These are phyloP conservation scores for Talaromyces sp. DNA, from an alignment of 2,329 filamentous ascomycete species.

Conservation along the genomic window DNA sequence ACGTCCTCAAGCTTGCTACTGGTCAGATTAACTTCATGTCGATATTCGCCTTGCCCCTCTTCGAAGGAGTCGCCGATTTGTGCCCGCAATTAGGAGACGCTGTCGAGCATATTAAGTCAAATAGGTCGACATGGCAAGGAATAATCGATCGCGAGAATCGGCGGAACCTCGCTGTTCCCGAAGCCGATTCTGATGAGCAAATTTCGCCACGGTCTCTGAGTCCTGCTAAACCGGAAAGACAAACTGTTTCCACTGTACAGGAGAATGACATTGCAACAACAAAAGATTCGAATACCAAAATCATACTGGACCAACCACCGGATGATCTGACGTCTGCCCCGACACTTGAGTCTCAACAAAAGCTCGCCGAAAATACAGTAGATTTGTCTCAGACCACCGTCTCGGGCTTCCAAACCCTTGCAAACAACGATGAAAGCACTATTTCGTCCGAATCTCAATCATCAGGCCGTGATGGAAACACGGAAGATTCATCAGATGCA, in stretches of 20 bases:
- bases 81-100: constrained; percentile 80
- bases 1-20: constrained; percentile 73
- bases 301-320: constrained; percentile 7
- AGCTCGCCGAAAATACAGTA: constrained; percentile 3
- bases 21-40: constrained; percentile 96
- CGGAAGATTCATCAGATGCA: constrained; percentile 5
- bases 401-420: constrained; percentile 2
- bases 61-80: constrained; percentile 79
- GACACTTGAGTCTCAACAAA: background rate
- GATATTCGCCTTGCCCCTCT: constrained; percentile 86
- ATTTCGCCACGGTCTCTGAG: constrained; percentile 32
- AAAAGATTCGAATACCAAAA: background rate
- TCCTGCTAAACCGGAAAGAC: constrained; percentile 15
- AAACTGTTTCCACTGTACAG: constrained; percentile 13
- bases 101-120: constrained; percentile 71
- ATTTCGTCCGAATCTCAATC: background rate
- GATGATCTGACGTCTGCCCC: background rate
- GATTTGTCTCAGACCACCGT: constrained; percentile 7
- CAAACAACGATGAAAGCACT: background rate
- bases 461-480: constrained; percentile 1
- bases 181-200: constrained; percentile 15
- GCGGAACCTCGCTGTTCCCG: constrained; percentile 9
- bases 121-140: constrained; percentile 63
- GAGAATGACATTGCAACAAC: background rate
- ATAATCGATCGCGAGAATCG: constrained; percentile 26